Base-by-base conservation (phyloP, 768 basidiomycete genomes). In the Boletus tomentosulus region DNA sequence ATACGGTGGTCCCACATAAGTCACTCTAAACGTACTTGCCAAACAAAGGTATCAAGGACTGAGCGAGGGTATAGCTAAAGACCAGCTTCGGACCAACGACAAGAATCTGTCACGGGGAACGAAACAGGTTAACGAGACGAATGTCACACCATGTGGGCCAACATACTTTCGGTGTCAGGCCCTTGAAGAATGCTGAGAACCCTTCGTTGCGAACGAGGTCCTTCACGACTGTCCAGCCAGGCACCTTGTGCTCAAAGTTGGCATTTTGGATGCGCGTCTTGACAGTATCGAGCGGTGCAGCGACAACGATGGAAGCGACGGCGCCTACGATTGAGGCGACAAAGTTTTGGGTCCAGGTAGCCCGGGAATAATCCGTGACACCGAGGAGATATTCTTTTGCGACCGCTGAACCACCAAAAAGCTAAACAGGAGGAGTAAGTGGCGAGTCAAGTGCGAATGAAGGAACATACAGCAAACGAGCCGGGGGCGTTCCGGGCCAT, bases 251-350 rank as follows among this genome's bases (percentile, higher is more conserved):
- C 71, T 93, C 91, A 67, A 98, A 99, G 77, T 97, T 96, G 54
- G 95, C 96, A 71, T 98, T 97, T 70, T 99, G 96, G 56, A 99
- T 97, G 27, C 95, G 90, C 19, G 95, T 94, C 78, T 99, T 99
- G 75, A 99, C 84, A 35, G 86, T 87, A 63, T 98, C 96, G 11
- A 99, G 85, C 0, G 96, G 96, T 3, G 96, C 95, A 15, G 96
- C 95, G 62, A 98, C 85, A 9, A 92, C 92, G 66, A 99, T 98
- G 31, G 92, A 95, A 3, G 96, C 87, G 38, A 97, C 86, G 38
- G 95, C 96, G 68, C 96, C 96, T 5, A 86, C 88, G 54, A 98
- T 80, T 12, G 93, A 96, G 1, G 96, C 93, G 61, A 98, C 81
- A 66, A 98, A 98, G 77, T 99, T 99, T 74, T 99, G 94, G 10